These are phyloP conservation scores for Earliella scabrosa DNA, from an alignment of 1,284 basidiomycete genomes.

Conservation along the genomic window DNA sequence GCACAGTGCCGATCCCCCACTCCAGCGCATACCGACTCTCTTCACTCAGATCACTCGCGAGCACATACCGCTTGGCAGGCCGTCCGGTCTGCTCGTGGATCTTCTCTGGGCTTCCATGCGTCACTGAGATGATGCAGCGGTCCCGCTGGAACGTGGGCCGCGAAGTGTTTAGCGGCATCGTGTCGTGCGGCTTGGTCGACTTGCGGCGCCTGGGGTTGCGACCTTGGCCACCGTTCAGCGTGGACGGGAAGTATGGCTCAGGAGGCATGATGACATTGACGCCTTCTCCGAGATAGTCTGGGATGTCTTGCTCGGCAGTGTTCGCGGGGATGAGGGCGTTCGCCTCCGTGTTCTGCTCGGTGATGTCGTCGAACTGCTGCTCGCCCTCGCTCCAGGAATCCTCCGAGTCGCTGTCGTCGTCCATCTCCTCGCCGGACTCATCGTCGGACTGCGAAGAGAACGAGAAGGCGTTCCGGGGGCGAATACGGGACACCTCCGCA, in stretches of 20 bases:
- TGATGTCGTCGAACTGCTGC: slow-evolving; percentile 77
- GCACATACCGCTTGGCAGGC: slow-evolving; percentile 77
- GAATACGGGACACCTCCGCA: slow-evolving; percentile 53
- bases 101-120: slow-evolving; percentile 78
- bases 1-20: slow-evolving; percentile 96
- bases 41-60: slow-evolving; percentile 93
- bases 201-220: slow-evolving; percentile 62
- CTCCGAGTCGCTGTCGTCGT: slow-evolving; percentile 40
- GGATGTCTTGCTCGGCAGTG: slow-evolving; percentile 51
- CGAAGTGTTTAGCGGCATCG: slow-evolving; percentile 65
- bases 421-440: slow-evolving; percentile 54
- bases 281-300: slow-evolving; percentile 83
- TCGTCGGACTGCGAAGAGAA: slow-evolving; percentile 55
- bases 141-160: slow-evolving; percentile 90
- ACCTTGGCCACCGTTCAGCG: slow-evolving; percentile 53
- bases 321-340: slow-evolving; percentile 68
- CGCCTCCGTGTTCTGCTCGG: slow-evolving; percentile 70
- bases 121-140: slow-evolving; percentile 89
- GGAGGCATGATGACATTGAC: slow-evolving; percentile 88
- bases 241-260: slow-evolving; percentile 79
- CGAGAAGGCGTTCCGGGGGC: slow-evolving; percentile 65
- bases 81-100: slow-evolving; percentile 57
- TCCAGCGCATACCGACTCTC: slow-evolving; percentile 92
- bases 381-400: slow-evolving; percentile 52
- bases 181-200: slow-evolving; percentile 60